A percentile compares a stretch with the other conserved stretches of the same genome.
These are phyloP conservation scores for Gnaphalium uliginosum DNA, from an alignment of 129 eudicot genomes.

Conservation along the genomic window DNA sequence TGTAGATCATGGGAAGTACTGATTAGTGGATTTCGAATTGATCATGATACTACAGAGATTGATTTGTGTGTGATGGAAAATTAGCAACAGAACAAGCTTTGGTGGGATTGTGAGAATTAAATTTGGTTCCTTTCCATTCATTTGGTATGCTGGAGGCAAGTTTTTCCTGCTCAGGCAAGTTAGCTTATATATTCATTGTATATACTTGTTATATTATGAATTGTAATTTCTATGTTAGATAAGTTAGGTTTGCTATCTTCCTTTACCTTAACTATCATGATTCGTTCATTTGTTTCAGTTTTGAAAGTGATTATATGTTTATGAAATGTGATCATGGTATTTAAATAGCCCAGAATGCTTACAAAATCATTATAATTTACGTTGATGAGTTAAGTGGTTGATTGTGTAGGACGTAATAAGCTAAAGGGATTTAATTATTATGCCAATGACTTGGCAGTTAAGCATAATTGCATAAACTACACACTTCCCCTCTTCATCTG, in stretches of 20 bases:
- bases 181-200: not conserved
- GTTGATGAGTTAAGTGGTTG: not conserved
- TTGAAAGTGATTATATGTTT: not conserved
- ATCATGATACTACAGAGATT: conserved; percentile 13
- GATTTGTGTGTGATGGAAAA: conserved; percentile 1
- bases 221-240: not conserved
- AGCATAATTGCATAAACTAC: no score
- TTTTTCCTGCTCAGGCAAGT: not conserved
- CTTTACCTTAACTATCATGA: not conserved
- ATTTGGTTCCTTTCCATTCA: not conserved
- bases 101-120: not conserved
- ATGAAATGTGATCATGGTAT: not conserved
- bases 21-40: conserved; percentile 29
- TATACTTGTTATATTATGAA: not conserved
- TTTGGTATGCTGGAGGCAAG: not conserved
- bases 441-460: no score
- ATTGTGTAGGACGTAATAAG: not conserved
- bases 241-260: not conserved
- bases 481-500: no score
- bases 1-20: conserved; percentile 50
- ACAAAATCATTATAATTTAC: not conserved
- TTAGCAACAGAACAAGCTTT: not conserved
- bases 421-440: no score
- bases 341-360: not conserved
- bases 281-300: not conserved